These are phyloP conservation scores for Mortierella sp. DNA, from an alignment of 371 early-diverging fungal species.

Conservation along the genomic window DNA sequence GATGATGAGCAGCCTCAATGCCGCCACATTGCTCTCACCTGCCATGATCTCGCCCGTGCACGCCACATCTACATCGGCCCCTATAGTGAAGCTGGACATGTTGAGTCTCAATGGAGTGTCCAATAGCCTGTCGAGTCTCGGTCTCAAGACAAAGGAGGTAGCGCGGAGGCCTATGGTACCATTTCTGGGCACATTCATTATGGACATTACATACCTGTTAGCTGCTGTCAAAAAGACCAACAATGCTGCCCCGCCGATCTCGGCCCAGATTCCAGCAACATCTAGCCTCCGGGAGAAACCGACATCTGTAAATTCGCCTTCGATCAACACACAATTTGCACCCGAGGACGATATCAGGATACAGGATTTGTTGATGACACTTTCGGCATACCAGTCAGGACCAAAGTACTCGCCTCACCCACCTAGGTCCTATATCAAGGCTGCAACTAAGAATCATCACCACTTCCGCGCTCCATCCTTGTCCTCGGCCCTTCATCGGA, in stretches of 20 bases:
- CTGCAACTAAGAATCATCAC: constrained; percentile 63
- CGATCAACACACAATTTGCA: constrained; percentile 18
- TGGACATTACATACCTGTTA: constrained; percentile 81
- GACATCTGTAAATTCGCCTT: constrained; percentile 4
- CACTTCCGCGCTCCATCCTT: constrained; percentile 58
- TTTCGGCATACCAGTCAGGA: constrained; percentile 71
- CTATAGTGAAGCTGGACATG: constrained; percentile 59
- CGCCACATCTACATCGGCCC: constrained; percentile 36
- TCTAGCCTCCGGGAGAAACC: constrained; percentile 39
- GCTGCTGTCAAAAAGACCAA: constrained; percentile 69
- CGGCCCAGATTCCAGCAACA: constrained; percentile 40
- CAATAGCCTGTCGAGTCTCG: constrained; percentile 24
- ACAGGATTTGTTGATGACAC: constrained; percentile 60
- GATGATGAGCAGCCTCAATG: constrained; percentile 58
- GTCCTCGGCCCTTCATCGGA: constrained; percentile 64
- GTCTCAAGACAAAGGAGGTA: constrained; percentile 38
- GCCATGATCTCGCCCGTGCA: constrained; percentile 24
- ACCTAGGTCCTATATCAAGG: constrained; percentile 63
- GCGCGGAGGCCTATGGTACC: constrained; percentile 74
- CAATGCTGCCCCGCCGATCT: constrained; percentile 13
- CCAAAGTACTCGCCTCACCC: constrained; percentile 69
- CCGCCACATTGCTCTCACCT: constrained; percentile 29
- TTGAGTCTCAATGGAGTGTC: constrained; percentile 38
- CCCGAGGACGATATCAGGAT: constrained; percentile 67
- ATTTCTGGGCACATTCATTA: constrained; percentile 82